phyloP scores from a whole-genome alignment of 177 flowering plant species.

The Vitis hybrid region DNA sequence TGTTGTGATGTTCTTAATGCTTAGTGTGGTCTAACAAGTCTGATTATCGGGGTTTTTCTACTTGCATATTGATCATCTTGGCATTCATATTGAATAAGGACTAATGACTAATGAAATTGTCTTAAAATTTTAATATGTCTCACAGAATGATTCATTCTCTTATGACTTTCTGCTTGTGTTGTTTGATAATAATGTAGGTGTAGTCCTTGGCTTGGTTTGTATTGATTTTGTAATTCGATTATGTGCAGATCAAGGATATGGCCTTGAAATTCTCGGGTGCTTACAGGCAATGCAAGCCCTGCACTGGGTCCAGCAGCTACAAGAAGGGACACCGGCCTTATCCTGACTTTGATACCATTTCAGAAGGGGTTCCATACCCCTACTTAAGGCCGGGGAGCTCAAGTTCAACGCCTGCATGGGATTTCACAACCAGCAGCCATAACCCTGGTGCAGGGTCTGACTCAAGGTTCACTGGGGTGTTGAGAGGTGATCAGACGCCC shows the following conservation, averaged over 20 bases:
- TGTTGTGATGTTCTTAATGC: too few species aligned
- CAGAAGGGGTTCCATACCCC: conserved; percentile 84
- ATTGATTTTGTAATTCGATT: neutral
- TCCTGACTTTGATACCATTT: conserved; percentile 69
- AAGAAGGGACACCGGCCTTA: conserved; percentile 63
- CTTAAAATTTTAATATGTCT: too few species aligned
- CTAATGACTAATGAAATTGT: too few species aligned
- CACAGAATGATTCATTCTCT: too few species aligned
- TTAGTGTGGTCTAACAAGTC: too few species aligned
- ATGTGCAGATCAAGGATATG: conserved; percentile 91
- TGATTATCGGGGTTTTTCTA: too few species aligned
- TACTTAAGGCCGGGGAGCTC: conserved; percentile 55
- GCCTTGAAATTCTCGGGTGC: conserved; percentile 89
- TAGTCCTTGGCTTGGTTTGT: too few species aligned
- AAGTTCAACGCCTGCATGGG: conserved; percentile 95
- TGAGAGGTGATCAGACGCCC: conserved; percentile 41
- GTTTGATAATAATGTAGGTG: too few species aligned
- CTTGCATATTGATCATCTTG: too few species aligned
- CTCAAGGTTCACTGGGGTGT: conserved; percentile 48
- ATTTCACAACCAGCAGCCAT: conserved; percentile 45
- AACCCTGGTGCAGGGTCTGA: conserved; percentile 32
- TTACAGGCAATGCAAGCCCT: conserved; percentile 69
- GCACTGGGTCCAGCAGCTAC: conserved; percentile 49
- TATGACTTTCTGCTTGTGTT: too few species aligned
- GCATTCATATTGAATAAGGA: too few species aligned